Base-by-base conservation (phyloP, 2,329 filamentous ascomycete species). In the Ceratocystis cubensis region DNA sequence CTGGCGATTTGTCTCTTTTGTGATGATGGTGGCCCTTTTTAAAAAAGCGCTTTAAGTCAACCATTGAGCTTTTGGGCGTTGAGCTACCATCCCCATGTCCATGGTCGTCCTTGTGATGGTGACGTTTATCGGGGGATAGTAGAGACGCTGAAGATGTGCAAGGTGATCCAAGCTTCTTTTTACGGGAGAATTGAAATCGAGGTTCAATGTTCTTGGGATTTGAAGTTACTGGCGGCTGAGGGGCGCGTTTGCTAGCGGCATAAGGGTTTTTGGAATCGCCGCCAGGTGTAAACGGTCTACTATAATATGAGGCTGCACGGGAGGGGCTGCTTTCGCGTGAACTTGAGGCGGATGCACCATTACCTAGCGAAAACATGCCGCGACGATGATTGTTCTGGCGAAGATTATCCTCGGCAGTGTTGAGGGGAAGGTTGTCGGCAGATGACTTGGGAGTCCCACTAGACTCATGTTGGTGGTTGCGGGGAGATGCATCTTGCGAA, bases 1-100 rank as follows among this genome's bases (percentile, higher is more conserved):
- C 91, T 2, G 63, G 56, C 3, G 68, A 68, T 67, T 86, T 81
- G 73, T 89, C 89, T 70, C 82, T 76, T 71, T 90, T 91, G 70
- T 82, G 77, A 70, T 86, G 82, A 1, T 84, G 83, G 64, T 87
- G 84, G 5, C 53, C 64, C 69, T 91, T 86, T 75, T 87, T 94
- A 80, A 99, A 96, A 75, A 99, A 99, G n/a, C 94, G 84, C 77
- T 96, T 96, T 69, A 99, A 77, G 72, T 97, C 93, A 2, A 89
- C 87, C 88, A 97, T 97, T 4, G 94, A 96, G 25, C 88, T 86
- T 68, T 89, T 84, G 63, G 71, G 67, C 7, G 69, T 66, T 28
- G 71, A 72, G 53, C 75, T 73, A 15, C 71, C 73, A 6, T 70
- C 69, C 1, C 70, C 65, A 25, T 66, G 65, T 2, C 46, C 56